Conservation (phyloP, 2,329 filamentous ascomycete genomes). For the Lachnellula willkommii region DNA sequence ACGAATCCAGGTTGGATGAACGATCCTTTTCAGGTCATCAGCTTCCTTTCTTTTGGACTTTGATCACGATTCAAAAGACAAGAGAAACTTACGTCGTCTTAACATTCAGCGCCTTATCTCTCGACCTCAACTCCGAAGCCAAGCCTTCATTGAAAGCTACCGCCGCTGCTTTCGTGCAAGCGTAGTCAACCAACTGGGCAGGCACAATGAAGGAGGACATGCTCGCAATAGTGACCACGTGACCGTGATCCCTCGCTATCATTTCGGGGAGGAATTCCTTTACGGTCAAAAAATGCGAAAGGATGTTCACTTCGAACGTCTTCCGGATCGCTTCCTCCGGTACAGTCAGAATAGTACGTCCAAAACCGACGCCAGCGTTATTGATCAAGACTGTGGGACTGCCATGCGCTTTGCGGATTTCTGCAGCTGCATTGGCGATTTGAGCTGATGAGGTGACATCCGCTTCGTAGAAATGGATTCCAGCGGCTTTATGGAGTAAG, state of each 20-base stretch:
- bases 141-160: slow-evolving; percentile 64
- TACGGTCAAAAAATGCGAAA: slow-evolving; percentile 60
- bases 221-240: slow-evolving; percentile 64
- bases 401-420: slow-evolving; percentile 52
- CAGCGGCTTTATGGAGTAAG: slow-evolving; percentile 35
- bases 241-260: slow-evolving; percentile 60
- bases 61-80: not conserved
- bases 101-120: slow-evolving; percentile 59
- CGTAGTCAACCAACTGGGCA: slow-evolving; percentile 51
- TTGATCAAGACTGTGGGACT: slow-evolving; percentile 66
- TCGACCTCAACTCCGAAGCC: slow-evolving; percentile 48
- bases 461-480: slow-evolving; percentile 60
- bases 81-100: slow-evolving; percentile 35
- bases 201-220: slow-evolving; percentile 5
- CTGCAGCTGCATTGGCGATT: slow-evolving; percentile 46
- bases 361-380: slow-evolving; percentile 60
- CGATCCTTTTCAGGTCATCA: slow-evolving; percentile 39
- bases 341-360: slow-evolving; percentile 53
- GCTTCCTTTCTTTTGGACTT: not conserved
- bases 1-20: slow-evolving; percentile 57
- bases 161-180: slow-evolving; percentile 60
- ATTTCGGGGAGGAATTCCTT: slow-evolving; percentile 64
- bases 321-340: slow-evolving; percentile 53
- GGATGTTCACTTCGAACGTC: slow-evolving; percentile 65
- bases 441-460: slow-evolving; percentile 57